Base-by-base conservation (phyloP, 768 basidiomycete genomes). In the Russula ochroleuca region DNA sequence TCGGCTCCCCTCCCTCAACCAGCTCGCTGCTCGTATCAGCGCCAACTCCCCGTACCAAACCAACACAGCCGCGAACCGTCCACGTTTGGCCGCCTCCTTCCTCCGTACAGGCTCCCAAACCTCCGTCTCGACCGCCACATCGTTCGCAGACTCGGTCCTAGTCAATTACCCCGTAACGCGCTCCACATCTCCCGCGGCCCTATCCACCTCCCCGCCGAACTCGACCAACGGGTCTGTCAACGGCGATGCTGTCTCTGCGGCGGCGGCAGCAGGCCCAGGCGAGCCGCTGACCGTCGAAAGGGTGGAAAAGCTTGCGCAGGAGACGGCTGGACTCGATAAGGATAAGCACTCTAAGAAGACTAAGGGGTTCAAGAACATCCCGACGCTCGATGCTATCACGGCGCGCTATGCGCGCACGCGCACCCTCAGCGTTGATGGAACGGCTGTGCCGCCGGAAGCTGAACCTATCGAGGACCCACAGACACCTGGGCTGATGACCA, bases 291-390 rank as follows among this genome's bases (percentile, higher is more conserved):
- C 88, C 2, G 75, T 78, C 4, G 89, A 91, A 70, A 83, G 79
- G 56, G 78, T 91, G 38, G 83, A 86, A 62, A 80, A 84, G 73
- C 80, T 85, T 11, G 81, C 88, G 67, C 77, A 83, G 67, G 85
- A 86, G 73, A 81, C 76, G 17, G 66, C 68, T 41, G 53, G 50
- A 47, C 68, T 70, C 3, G 71, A 75, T 23, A 61, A 71, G 31
- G 71, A 75, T 23, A 61, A 71, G 28, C 72, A 69, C 2, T 69
- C 31, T 61, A 68, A 66, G 65, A 71, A 50, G 45, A 69, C 43
- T 69, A 70, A 75, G n/a, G 91, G 91, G 25, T 93, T 91, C 76
- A 93, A 92, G 85, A 92, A 92, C 70, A 88, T 93, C 49, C 92
- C 92, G 15, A 85, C 83, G 66, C 82, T 94, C 59, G 90, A 92